phyloP scores from a whole-genome alignment of 75 land plant species.

The Selaginella moellendorffii region DNA sequence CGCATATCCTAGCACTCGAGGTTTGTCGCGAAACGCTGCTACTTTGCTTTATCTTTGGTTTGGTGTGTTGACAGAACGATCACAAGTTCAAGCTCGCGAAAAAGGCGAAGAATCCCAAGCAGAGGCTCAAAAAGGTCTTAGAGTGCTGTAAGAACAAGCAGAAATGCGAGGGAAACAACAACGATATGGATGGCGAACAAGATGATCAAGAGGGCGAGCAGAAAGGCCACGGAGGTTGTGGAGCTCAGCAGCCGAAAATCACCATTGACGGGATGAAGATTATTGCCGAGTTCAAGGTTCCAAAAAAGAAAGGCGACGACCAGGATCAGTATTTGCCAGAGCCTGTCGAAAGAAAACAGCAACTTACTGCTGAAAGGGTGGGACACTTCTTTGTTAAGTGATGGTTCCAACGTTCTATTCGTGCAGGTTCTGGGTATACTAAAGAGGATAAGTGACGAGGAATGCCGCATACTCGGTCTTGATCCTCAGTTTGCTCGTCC shows the following conservation, averaged over 20 bases:
- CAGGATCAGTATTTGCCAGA: constrained; percentile 84
- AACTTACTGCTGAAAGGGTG: constrained; percentile 88
- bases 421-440: constrained; percentile 66
- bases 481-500: constrained; percentile 95
- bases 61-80: constrained; percentile 44
- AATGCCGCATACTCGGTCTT: constrained; percentile 62
- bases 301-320: constrained; percentile 68
- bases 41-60: neutral
- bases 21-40: constrained; percentile 25
- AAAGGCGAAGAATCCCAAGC: constrained; percentile 69
- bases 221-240: constrained; percentile 87
- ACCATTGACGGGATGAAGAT: constrained; percentile 95
- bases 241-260: constrained; percentile 83
- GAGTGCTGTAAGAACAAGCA: constrained; percentile 90
- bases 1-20: constrained; percentile 82
- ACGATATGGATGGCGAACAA: constrained; percentile 41
- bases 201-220: constrained; percentile 59
- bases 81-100: constrained; percentile 64
- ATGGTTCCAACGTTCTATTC: neutral
- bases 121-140: constrained; percentile 51
- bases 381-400: neutral
- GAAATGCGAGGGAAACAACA: constrained; percentile 84
- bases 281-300: constrained; percentile 61
- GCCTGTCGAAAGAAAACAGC: constrained; percentile 89
- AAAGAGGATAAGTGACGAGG: constrained; percentile 86